Evolutionary conservation across 2,329 filamentous ascomycete genomes (phyloP).

Genomic region (Escovopsis sp.): DNA sequence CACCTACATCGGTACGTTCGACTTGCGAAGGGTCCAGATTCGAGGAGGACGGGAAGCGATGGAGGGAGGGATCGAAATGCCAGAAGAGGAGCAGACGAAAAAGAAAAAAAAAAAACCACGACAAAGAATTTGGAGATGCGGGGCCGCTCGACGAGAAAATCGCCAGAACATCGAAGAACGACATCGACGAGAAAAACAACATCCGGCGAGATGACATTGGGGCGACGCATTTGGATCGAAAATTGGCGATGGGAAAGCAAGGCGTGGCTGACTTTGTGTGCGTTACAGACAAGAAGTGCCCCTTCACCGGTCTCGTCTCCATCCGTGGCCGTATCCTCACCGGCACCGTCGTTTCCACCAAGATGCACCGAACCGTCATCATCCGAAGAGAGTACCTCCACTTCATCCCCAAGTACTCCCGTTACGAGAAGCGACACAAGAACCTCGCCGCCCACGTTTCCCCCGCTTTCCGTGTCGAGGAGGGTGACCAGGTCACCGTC

Average conservation of each 20-base stretch:
- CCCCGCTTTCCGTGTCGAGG: slow-evolving; percentile 98
- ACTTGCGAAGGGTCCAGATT: slow-evolving; percentile 4
- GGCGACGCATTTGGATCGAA: too few species aligned
- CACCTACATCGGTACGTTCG: slow-evolving; percentile 88
- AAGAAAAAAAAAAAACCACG: background rate
- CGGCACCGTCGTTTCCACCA: slow-evolving; percentile 97
- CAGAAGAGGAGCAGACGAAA: background rate
- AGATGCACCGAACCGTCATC: slow-evolving; percentile 99
- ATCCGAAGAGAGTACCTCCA: slow-evolving; percentile 99
- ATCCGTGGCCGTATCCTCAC: slow-evolving; percentile 99
- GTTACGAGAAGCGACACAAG: slow-evolving; percentile 99
- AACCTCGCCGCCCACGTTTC: slow-evolving; percentile 98
- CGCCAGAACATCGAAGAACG: too few species aligned
- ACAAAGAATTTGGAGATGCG: background rate
- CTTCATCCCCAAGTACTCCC: slow-evolving; percentile 98
- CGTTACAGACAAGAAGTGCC: slow-evolving; percentile 95
- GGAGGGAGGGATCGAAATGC: background rate
- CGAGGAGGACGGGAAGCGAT: background rate
- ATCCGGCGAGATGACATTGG: too few species aligned
- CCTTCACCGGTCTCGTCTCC: slow-evolving; percentile 96
- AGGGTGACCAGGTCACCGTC: slow-evolving; percentile 98
- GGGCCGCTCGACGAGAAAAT: background rate
- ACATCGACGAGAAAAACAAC: too few species aligned
- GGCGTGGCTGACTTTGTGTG: slow-evolving; percentile 13
- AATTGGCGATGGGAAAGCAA: background rate